These are phyloP conservation scores for Glycine latifolia DNA, from an alignment of 306 rosid species.

Conservation along the genomic window DNA sequence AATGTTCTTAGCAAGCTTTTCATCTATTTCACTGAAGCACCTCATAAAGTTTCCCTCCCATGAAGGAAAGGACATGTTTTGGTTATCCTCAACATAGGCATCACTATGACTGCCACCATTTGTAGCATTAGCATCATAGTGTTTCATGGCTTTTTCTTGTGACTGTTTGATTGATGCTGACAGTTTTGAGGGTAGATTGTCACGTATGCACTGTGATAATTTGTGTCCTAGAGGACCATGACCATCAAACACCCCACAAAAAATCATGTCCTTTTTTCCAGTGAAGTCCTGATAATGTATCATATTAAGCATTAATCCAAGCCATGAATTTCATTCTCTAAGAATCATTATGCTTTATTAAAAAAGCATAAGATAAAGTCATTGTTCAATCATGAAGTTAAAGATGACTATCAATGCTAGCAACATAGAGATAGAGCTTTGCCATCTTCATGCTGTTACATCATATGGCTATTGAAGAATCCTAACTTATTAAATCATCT, in stretches of 20 bases:
- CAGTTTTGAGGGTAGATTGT: slow-evolving; percentile 74
- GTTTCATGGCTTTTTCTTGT: slow-evolving; percentile 40
- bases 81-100: not conserved
- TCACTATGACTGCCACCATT: not conserved
- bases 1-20: slow-evolving; percentile 56
- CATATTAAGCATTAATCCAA: slow-evolving; percentile 12
- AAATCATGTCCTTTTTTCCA: slow-evolving; percentile 60
- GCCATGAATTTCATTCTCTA: not conserved
- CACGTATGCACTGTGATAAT: slow-evolving; percentile 64
- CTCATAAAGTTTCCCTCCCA: slow-evolving; percentile 68
- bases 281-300: slow-evolving; percentile 57
- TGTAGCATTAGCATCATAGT: not conserved
- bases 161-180: slow-evolving; percentile 59
- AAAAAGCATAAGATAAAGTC: not conserved
- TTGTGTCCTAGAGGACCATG: slow-evolving; percentile 92
- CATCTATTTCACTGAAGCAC: slow-evolving; percentile 71
- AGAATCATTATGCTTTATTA: not conserved
- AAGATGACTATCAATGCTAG: not conserved
- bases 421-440: not conserved
- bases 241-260: slow-evolving; percentile 97
- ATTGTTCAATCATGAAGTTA: not conserved
- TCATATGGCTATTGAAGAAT: too few relatives aligned
- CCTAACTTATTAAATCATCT: not conserved
- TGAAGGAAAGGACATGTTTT: slow-evolving; percentile 54
- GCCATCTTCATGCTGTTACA: not conserved